Evolutionary conservation across 2,329 filamentous ascomycete species (phyloP).

Genomic region (Claviceps digitariae): DNA sequence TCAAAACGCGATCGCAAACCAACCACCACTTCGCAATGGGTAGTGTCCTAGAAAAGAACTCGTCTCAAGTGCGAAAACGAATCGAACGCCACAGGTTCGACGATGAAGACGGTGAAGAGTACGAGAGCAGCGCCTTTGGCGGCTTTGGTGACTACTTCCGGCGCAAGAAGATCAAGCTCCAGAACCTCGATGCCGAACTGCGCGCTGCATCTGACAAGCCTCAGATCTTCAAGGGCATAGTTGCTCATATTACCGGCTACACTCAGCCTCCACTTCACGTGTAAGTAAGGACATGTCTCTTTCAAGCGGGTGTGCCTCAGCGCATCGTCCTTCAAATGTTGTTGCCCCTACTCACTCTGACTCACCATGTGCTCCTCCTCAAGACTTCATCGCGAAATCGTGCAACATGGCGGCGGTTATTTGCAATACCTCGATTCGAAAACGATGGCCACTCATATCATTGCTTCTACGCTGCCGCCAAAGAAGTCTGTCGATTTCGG

Average conservation of each 20-base stretch:
- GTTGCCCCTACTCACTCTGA: slow-evolving; percentile 8
- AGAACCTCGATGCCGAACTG: slow-evolving; percentile 80
- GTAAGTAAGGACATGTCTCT: slow-evolving; percentile 26
- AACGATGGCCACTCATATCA: slow-evolving; percentile 90
- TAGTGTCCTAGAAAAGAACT: slow-evolving; percentile 48
- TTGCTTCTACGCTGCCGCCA: slow-evolving; percentile 76
- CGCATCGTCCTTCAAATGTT: too few species aligned
- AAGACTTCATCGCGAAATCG: slow-evolving; percentile 68
- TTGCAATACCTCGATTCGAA: slow-evolving; percentile 92
- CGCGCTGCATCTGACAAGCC: slow-evolving; percentile 59
- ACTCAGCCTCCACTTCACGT: slow-evolving; percentile 87
- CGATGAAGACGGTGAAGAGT: slow-evolving; percentile 80
- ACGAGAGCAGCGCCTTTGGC: slow-evolving; percentile 72
- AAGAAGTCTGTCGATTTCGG: slow-evolving; percentile 87
- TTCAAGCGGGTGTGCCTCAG: neutral
- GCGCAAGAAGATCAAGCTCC: slow-evolving; percentile 91
- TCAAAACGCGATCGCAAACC: neutral
- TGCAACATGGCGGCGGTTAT: slow-evolving; percentile 87
- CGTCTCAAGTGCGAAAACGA: slow-evolving; percentile 46
- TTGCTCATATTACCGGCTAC: slow-evolving; percentile 88
- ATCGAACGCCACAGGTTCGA: slow-evolving; percentile 58
- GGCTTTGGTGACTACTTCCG: slow-evolving; percentile 88
- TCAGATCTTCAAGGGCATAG: slow-evolving; percentile 78
- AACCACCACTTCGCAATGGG: slow-evolving; percentile 31
- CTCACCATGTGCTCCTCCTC: neutral